Evolutionary conservation across 2,329 filamentous ascomycete genomes (phyloP).

Genomic region (Fusarium oxysporum): DNA sequence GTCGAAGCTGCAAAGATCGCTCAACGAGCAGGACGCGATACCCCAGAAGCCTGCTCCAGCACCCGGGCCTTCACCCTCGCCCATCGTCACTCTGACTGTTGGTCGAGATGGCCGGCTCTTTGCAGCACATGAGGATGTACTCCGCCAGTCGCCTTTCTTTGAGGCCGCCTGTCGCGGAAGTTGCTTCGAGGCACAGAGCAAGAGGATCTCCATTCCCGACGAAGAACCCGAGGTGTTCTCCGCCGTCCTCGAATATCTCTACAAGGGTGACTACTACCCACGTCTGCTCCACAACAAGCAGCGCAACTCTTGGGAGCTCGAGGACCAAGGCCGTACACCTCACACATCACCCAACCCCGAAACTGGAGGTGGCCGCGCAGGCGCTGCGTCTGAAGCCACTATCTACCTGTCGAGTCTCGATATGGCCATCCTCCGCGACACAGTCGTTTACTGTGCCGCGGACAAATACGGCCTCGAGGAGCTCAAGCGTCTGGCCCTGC

Average conservation of each 20-base stretch:
- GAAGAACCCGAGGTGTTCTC: slow-evolving; percentile 94
- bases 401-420: slow-evolving; percentile 80
- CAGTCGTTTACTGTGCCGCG: slow-evolving; percentile 92
- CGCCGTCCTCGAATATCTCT: slow-evolving; percentile 93
- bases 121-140: slow-evolving; percentile 93
- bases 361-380: slow-evolving; percentile 58
- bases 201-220: slow-evolving; percentile 77
- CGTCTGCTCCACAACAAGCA: slow-evolving; percentile 88
- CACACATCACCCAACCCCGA: slow-evolving; percentile 65
- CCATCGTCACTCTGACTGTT: slow-evolving; percentile 88
- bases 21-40: slow-evolving; percentile 67
- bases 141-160: slow-evolving; percentile 88
- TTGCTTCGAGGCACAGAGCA: slow-evolving; percentile 80
- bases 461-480: slow-evolving; percentile 92
- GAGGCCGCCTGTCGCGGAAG: slow-evolving; percentile 76
- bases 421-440: slow-evolving; percentile 87
- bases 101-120: slow-evolving; percentile 89
- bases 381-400: slow-evolving; percentile 61
- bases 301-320: slow-evolving; percentile 89
- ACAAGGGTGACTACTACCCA: slow-evolving; percentile 96
- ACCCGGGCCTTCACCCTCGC: slow-evolving; percentile 60
- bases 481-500: slow-evolving; percentile 89
- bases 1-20: slow-evolving; percentile 86
- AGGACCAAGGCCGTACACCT: slow-evolving; percentile 67
- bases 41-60: slow-evolving; percentile 33